These are phyloP conservation scores for Penicillium corylophilum DNA, from an alignment of 2,329 filamentous ascomycete genomes.

Conservation along the genomic window DNA sequence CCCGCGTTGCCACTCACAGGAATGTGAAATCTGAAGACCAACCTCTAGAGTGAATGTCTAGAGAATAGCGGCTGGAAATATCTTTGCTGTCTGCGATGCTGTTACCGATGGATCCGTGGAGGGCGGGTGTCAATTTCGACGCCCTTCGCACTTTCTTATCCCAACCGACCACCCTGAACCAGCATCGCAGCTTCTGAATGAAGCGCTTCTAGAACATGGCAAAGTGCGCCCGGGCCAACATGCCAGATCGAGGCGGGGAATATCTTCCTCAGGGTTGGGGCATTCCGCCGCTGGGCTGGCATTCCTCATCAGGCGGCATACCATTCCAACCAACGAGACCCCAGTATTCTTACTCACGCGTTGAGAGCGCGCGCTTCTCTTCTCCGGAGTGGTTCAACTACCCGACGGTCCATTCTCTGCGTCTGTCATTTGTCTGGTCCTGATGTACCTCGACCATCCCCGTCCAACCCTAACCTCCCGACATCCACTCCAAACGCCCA, in stretches of 20 bases:
- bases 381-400: conserved; percentile 5
- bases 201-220: neutral
- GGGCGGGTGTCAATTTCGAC: neutral
- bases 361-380: conserved; percentile 5
- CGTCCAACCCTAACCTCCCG: neutral
- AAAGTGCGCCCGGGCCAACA: conserved; percentile 6
- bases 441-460: conserved; percentile 1
- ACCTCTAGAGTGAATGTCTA: neutral
- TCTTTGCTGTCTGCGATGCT: neutral
- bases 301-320: conserved; percentile 20
- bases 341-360: conserved; percentile 26
- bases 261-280: conserved; percentile 1
- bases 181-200: conserved; percentile 5
- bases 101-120: neutral
- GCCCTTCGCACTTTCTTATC: conserved; percentile 6
- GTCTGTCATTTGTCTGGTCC: conserved; percentile 4
- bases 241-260: conserved; percentile 20
- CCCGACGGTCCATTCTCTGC: conserved; percentile 6
- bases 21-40: conserved; percentile 11
- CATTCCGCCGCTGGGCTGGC: conserved; percentile 23
- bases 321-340: conserved; percentile 20
- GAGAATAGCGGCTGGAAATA: neutral
- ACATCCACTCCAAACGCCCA: conserved; percentile 4
- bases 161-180: neutral
- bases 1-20: conserved; percentile 11